Evolutionary conservation across 805 yeast species (phyloP).

Genomic region (Saccharomycopsis babjevae): DNA sequence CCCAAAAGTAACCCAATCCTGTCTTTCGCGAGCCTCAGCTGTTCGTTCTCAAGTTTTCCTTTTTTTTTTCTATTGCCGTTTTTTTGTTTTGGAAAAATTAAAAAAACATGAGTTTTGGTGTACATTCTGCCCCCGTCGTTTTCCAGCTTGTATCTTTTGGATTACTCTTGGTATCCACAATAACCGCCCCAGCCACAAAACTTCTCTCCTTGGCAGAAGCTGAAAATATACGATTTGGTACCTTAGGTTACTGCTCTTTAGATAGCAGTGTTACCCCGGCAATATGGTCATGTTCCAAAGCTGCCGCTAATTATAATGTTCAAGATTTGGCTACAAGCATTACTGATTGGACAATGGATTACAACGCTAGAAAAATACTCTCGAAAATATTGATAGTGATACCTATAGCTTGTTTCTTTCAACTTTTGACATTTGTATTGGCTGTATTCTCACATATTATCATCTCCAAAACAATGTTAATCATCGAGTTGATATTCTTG

Average conservation of each 20-base stretch:
- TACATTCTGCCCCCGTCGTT: constrained; percentile 33
- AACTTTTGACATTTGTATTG: constrained; percentile 35
- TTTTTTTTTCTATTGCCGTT: neutral
- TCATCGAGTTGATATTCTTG: constrained; percentile 36
- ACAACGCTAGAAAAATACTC: constrained; percentile 38
- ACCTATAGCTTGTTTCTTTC: constrained; percentile 60
- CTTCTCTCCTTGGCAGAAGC: constrained; percentile 41
- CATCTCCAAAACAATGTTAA: constrained; percentile 25
- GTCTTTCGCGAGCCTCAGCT: neutral
- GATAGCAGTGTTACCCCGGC: constrained; percentile 13
- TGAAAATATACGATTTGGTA: constrained; percentile 42
- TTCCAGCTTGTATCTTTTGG: constrained; percentile 48
- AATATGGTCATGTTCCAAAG: constrained; percentile 30
- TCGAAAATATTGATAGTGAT: constrained; percentile 46
- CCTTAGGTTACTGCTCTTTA: constrained; percentile 51
- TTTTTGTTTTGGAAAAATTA: no score
- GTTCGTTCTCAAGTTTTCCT: neutral
- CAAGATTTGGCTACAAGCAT: constrained; percentile 25
- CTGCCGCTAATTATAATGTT: constrained; percentile 37
- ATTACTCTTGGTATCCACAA: constrained; percentile 47
- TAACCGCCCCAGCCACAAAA: constrained; percentile 50
- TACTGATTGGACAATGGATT: constrained; percentile 40
- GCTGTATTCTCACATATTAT: constrained; percentile 28
- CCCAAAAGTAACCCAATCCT: neutral
- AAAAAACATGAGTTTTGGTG: constrained; percentile 26